phyloP scores from a whole-genome alignment of 108 stramenopile species.

The Discostella pseudostelligera region DNA sequence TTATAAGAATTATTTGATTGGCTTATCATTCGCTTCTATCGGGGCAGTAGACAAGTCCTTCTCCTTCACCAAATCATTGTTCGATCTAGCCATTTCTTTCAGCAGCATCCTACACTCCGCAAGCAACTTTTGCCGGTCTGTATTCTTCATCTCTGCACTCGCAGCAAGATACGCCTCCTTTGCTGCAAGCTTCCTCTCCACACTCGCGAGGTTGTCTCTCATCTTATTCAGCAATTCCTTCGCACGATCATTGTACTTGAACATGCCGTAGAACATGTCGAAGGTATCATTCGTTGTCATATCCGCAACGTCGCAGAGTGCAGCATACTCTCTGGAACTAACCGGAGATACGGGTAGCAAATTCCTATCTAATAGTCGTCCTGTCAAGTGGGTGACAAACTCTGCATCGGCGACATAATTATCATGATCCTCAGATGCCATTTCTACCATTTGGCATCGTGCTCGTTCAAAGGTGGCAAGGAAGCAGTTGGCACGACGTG shows the following conservation, averaged over 20 bases:
- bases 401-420: constrained; percentile 89
- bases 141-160: constrained; percentile 85
- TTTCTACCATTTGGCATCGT: constrained; percentile 90
- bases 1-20: background rate
- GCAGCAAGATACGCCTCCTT: constrained; percentile 93
- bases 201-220: constrained; percentile 86
- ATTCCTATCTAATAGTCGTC: constrained; percentile 84
- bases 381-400: constrained; percentile 93
- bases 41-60: background rate
- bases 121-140: constrained; percentile 84
- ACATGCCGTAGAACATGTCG: constrained; percentile 95
- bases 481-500: constrained; percentile 77
- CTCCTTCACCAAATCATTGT: background rate
- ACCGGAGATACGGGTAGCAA: constrained; percentile 88
- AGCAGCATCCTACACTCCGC: constrained; percentile 86
- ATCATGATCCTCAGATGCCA: constrained; percentile 91
- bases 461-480: constrained; percentile 87
- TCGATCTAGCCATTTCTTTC: constrained; percentile 71
- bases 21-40: background rate
- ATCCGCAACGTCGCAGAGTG: constrained; percentile 88
- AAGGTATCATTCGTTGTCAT: constrained; percentile 88
- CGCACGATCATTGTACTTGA: constrained; percentile 88
- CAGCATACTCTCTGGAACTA: constrained; percentile 88
- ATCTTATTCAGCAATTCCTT: constrained; percentile 69
- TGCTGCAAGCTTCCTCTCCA: constrained; percentile 92